Percentiles rank a stretch among this genome's conserved stretches.
Evolutionary conservation across 2,329 filamentous ascomycete species (phyloP).

Genomic region (Purpureocillium lavendulum): DNA sequence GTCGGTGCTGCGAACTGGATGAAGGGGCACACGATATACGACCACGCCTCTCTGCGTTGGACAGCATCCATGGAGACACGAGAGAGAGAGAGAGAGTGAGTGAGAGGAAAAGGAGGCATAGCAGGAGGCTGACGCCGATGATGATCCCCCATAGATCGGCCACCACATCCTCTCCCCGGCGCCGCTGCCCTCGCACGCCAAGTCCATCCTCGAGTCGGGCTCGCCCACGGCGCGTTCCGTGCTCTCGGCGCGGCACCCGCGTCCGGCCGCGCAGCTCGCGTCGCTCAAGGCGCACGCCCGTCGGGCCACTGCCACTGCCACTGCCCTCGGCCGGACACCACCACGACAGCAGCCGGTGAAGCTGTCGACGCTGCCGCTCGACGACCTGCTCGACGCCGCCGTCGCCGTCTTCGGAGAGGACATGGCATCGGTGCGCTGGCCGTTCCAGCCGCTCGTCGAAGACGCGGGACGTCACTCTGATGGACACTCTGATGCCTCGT

Average conservation of each 20-base stretch:
- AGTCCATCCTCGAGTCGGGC: constrained; percentile 50
- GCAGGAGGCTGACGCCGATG: neutral
- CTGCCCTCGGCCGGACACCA: too few species aligned
- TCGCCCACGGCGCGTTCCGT: constrained; percentile 47
- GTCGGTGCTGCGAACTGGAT: too few species aligned
- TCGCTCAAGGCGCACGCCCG: constrained; percentile 6
- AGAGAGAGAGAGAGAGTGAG: too few species aligned
- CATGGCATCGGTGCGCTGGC: constrained; percentile 40
- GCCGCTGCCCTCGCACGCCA: constrained; percentile 37
- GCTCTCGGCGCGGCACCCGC: constrained; percentile 42
- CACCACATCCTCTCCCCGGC: constrained; percentile 52
- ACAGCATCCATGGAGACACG: too few species aligned
- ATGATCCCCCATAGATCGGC: constrained; percentile 40
- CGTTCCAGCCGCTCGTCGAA: constrained; percentile 66
- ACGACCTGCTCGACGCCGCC: constrained; percentile 39
- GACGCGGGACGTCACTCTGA: too few species aligned
- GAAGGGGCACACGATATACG: too few species aligned
- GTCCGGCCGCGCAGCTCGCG: constrained; percentile 47
- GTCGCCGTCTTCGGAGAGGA: constrained; percentile 34
- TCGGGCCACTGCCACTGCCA: too few species aligned
- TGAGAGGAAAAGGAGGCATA: too few species aligned
- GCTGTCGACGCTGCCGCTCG: constrained; percentile 39
- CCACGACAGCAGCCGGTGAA: neutral
- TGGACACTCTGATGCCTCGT: too few species aligned
- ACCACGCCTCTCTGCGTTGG: too few species aligned